Evolutionary conservation across 1,284 basidiomycete species (phyloP), one percentile per base, ranked within the genome.

Genomic region (Ceratobasidium sp.): DNA sequence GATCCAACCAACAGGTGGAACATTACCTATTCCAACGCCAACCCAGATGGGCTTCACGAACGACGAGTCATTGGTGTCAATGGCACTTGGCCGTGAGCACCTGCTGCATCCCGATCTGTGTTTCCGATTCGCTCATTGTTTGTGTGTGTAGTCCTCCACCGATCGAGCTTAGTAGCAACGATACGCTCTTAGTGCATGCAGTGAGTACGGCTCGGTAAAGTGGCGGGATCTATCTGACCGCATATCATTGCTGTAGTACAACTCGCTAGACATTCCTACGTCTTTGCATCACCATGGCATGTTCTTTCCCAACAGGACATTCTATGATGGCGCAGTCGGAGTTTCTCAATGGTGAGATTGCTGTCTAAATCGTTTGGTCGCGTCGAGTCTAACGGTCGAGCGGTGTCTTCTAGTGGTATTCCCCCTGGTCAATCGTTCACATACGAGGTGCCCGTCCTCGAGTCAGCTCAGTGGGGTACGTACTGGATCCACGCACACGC

Each of bases 221-320:
- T n/a, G n/a, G n/a, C n/a, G n/a, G 41, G 16, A 28, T 18, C 14
- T 26, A 30, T 7, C 38, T 66, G 26, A 32, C n/a, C n/a, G n/a
- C 30, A 14, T 62, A 30, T 26, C 16, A 38, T 44, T 26, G 5
- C 18, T 46, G 49, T 83, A 75, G 74, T 77, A 77, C 66, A 96
- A 96, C 81, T 87, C 86, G 1, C 82, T 96, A 61, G 87, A 90
- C 58, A 79, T 83, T 30, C 83, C 87, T 1, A 84, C 88, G 0
- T 86, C 90, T 3, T 82, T 95, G 23, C 94, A 96, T 80, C 90
- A 94, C 77, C 94, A 98, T 83, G 96, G 96, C 76, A 94, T 96
- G 91, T 95, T 89, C 83, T 96, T 97, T 84, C 96, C 95, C 81
- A 85, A 87, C 11, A 87, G 91, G 0, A 87, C 87, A 43, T 96